Conservation (phyloP, 169 alveolate species). For the Plasmodium fragile region DNA sequence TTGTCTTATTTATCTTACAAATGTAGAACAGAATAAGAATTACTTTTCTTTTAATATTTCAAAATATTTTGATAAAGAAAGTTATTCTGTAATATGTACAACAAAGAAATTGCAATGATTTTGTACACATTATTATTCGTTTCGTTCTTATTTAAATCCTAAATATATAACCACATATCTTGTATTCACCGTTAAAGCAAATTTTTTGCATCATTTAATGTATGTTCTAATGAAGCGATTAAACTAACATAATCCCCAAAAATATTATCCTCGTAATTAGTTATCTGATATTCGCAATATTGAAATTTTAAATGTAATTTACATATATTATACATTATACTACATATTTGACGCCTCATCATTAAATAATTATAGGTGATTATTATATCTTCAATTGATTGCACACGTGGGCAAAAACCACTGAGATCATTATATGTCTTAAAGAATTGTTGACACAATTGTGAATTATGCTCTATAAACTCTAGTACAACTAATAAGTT, state of each 20-base stretch:
- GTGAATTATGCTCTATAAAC: slow-evolving; percentile 8
- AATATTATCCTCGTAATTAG: background rate
- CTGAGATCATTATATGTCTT: background rate
- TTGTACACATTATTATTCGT: background rate
- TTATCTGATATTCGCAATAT: background rate
- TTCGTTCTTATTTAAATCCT: slow-evolving; percentile 2
- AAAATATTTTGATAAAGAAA: slow-evolving; percentile 2
- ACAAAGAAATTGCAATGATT: background rate
- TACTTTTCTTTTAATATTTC: background rate
- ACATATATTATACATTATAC: background rate
- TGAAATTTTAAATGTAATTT: background rate
- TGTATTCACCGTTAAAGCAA: background rate
- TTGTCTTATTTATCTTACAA: slow-evolving; percentile 1
- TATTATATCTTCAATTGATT: background rate
- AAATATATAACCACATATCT: background rate
- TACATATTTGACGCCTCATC: background rate
- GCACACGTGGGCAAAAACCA: slow-evolving; percentile 8
- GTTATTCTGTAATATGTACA: background rate
- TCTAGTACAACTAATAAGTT: background rate
- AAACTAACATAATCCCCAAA: too few species aligned
- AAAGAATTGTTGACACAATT: background rate
- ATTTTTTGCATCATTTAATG: background rate
- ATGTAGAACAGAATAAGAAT: background rate
- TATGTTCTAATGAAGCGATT: background rate
- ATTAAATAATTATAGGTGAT: background rate